Base-by-base conservation (phyloP, 306 rosid genomes). In the Hippophae tibetana region DNA sequence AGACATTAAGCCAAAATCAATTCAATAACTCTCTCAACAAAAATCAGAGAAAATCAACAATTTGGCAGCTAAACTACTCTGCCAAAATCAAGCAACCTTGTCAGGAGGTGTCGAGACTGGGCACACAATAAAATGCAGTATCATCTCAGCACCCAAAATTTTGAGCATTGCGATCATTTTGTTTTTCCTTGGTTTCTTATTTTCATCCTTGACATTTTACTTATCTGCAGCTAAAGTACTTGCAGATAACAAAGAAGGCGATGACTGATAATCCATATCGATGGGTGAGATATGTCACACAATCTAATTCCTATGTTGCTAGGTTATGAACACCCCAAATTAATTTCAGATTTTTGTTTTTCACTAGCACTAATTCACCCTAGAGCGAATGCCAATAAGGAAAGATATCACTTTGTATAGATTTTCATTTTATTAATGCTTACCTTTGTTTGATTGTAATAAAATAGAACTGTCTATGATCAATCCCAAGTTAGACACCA, bases 211-310 rank as follows among this genome's bases (percentile, higher is more conserved):
- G 58, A 43, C 45, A 54, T 11, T 31, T 69, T 67, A 61, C 58
- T 48, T 69, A 53, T 53, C 14, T 62, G 84, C 88, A 92, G 99
- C 97, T 92, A 55, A 92, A 85, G 72, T 92, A 88, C 70, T 82
- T 88, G 84, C 99, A 88, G 68, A 92, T 92, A 69, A 84, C 85
- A 14, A 85, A 82, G 86, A 83, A 74, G 76, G 74, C 85, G 2
- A 83, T 81, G 69, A 41, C 81, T 9, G 69, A 80, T 6, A 84
- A 85, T 75, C 90, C 86, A 2, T 88, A 92, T 75, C 81, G 93
- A 52, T 92, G 96, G 99, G 95, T 92, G 81, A 78, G 96, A 75
- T 88, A 85, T 62, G 95, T 85, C 59, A 82, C 99, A 11, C 82
- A 85, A 52, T 82, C 99, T 25, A 88, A 85, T 76, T 92, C 99